phyloP scores from a whole-genome alignment of 371 early-diverging fungal species.

The Apophysomyces trapeziformis region DNA sequence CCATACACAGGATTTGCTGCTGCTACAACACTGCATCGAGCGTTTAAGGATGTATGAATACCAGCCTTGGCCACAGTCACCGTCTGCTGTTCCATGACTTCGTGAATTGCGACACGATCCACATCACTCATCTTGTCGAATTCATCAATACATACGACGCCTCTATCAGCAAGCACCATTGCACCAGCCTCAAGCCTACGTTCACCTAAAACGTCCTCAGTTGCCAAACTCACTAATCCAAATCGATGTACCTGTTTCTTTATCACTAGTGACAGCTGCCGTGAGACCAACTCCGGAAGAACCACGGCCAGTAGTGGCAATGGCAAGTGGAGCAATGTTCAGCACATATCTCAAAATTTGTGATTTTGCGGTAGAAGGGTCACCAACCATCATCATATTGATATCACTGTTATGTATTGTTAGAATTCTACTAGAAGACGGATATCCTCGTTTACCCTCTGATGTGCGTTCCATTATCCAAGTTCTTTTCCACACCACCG shows the following conservation, averaged over 20 bases:
- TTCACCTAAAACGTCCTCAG: constrained; percentile 61
- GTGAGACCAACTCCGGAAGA: constrained; percentile 98
- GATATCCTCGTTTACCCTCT: constrained; percentile 71
- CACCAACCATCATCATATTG: constrained; percentile 96
- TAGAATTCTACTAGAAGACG: constrained; percentile 27
- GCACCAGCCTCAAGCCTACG: constrained; percentile 98
- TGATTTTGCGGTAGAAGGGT: constrained; percentile 98
- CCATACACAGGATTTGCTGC: constrained; percentile 99
- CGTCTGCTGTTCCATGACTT: constrained; percentile 99
- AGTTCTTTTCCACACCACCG: constrained; percentile 96
- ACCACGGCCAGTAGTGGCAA: constrained; percentile 97
- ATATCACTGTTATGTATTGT: constrained; percentile 73
- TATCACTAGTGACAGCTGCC: constrained; percentile 91
- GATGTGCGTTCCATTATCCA: constrained; percentile 94
- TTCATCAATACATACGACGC: constrained; percentile 99
- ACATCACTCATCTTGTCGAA: constrained; percentile 99
- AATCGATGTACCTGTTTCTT: constrained; percentile 64
- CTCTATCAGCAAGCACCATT: constrained; percentile 99
- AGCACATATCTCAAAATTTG: constrained; percentile 92
- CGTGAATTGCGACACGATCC: constrained; percentile 99
- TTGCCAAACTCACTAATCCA: neutral
- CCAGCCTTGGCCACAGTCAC: constrained; percentile 99
- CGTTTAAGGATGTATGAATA: constrained; percentile 98
- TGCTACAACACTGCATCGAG: constrained; percentile 98
- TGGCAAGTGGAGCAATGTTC: constrained; percentile 89